Conservation (phyloP, 2,329 filamentous ascomycete genomes). For the Onygenales sp. region DNA sequence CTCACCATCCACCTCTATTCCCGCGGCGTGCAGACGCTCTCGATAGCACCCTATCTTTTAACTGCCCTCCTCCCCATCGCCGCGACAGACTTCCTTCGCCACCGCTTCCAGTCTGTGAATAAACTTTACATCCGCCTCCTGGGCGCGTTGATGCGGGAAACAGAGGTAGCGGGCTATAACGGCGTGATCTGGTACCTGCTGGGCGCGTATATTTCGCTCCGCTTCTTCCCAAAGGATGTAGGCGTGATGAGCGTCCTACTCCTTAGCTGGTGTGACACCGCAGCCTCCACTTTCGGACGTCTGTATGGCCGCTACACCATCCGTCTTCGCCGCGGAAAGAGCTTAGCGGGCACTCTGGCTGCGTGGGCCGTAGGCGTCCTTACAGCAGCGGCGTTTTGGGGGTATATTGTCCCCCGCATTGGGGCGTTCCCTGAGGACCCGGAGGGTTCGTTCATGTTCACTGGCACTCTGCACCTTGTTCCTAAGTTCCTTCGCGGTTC, state of each 20-base stretch:
- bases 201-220: slow-evolving; percentile 76
- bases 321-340: slow-evolving; percentile 77
- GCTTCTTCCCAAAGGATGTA: slow-evolving; percentile 86
- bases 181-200: slow-evolving; percentile 95
- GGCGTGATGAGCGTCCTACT: slow-evolving; percentile 81
- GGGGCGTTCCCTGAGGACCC: slow-evolving; percentile 62
- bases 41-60: slow-evolving; percentile 79
- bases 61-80: slow-evolving; percentile 74
- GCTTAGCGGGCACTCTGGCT: slow-evolving; percentile 76
- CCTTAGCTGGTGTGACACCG: slow-evolving; percentile 96
- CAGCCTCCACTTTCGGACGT: slow-evolving; percentile 86
- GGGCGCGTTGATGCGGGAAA: slow-evolving; percentile 93
- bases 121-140: slow-evolving; percentile 73
- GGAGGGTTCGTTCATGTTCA: slow-evolving; percentile 67
- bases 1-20: slow-evolving; percentile 80
- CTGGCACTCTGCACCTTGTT: slow-evolving; percentile 58
- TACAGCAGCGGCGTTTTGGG: slow-evolving; percentile 82
- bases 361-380: slow-evolving; percentile 74
- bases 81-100: slow-evolving; percentile 69
- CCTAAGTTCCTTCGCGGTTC: slow-evolving; percentile 50
- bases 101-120: slow-evolving; percentile 74
- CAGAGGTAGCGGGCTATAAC: slow-evolving; percentile 88
- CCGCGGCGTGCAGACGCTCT: slow-evolving; percentile 62
- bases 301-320: slow-evolving; percentile 85
- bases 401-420: slow-evolving; percentile 63